These are phyloP conservation scores for Durusdinium trenchii DNA, from an alignment of 73 alveolate species.

Conservation along the genomic window DNA sequence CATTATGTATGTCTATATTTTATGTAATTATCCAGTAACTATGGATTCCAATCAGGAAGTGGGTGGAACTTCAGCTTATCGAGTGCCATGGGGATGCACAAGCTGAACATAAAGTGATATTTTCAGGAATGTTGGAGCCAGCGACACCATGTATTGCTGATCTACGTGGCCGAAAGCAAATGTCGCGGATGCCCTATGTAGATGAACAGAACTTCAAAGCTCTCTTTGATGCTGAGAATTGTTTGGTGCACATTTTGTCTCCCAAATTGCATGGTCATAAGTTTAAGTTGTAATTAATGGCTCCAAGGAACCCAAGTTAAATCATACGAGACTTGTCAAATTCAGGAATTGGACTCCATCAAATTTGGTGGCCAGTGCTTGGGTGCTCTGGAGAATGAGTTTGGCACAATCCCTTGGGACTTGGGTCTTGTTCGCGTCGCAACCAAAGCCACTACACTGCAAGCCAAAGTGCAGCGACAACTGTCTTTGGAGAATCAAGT, in stretches of 20 bases:
- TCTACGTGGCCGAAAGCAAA: constrained; percentile 11
- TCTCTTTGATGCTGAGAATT: background rate
- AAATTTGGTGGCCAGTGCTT: no score
- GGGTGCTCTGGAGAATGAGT: background rate
- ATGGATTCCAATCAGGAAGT: no score
- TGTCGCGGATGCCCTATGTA: background rate
- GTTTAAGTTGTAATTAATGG: background rate
- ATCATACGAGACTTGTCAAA: background rate
- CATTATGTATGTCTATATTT: background rate
- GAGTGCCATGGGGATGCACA: background rate
- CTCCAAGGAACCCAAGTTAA: background rate
- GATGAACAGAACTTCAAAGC: background rate
- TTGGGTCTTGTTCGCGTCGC: background rate
- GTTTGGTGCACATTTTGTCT: background rate
- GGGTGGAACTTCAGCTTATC: background rate
- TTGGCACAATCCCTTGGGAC: constrained; percentile 15
- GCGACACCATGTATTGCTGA: background rate
- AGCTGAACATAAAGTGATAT: background rate
- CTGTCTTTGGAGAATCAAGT: no score
- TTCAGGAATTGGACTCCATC: background rate
- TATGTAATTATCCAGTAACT: no score
- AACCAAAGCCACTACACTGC: background rate
- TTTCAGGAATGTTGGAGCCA: background rate
- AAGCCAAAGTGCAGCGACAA: background rate
- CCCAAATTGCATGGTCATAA: no score